Base-by-base conservation (phyloP, 2,329 filamentous ascomycete species). In the Onygenales sp. region DNA sequence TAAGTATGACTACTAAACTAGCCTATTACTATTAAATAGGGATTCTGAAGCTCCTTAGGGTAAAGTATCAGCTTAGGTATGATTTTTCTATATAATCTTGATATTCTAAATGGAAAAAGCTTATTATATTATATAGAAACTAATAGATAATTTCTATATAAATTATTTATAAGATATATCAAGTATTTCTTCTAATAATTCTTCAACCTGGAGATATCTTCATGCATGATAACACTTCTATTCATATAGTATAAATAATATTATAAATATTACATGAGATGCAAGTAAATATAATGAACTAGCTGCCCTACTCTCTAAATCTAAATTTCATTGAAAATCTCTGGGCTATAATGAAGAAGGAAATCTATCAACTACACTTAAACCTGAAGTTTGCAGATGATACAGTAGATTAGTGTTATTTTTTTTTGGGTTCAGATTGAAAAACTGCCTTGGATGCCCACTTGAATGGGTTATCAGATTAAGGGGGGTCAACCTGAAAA, bases 301-400 rank as follows among this genome's bases (percentile, higher is more conserved):
- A 51, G 49, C 52, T 52, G 10, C 6, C 52, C 36, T 46, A 58
- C 43, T 60, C 53, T 1, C 52, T 53, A 27, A 55, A 61, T 58
- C 50, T 60, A 8, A 57, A 57, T 42, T 52, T 33, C 11, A 60
- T 60, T 49, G 58, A 60, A 54, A 58, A 57, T 47, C 42, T 58
- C 14, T 1, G 60, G 52, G 47, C 52, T 34, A 46, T 52, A 5
- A 46, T 61, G 31, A 61, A 61, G 50, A 27, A n/a, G 43, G 32
- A 50, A 33, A 17, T 46, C 6, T 56, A 48, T 49, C 34, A 49
- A 36, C 17, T 52, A 6, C 13, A 52, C 21, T 2, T 43, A 31
- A 33, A 55, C n/a, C 37, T 55, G 13, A 5, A 36, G 27, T 13
- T 47, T 17, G 14, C 31, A 33, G 42, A 42, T 31, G 10, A 34